Conservation (phyloP, 1,284 basidiomycete genomes). For the Ganoderma multipileum region DNA sequence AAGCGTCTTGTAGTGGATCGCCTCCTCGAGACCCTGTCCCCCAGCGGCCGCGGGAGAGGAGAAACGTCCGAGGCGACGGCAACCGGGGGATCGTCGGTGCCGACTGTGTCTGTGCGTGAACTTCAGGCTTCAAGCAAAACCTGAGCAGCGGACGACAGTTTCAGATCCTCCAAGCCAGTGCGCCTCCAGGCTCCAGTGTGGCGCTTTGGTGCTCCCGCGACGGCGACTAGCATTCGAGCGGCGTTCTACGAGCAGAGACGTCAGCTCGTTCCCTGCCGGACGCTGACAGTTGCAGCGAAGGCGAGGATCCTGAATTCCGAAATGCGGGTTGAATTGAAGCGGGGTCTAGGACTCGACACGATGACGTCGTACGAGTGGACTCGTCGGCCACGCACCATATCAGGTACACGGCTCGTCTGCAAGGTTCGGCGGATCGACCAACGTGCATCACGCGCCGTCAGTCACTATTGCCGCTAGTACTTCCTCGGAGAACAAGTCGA, state of each 20-base stretch:
- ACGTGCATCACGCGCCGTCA: neutral
- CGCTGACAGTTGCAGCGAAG: neutral
- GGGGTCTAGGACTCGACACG: neutral
- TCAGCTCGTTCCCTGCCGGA: neutral
- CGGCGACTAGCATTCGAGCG: neutral
- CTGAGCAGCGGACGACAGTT: neutral
- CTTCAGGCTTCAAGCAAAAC: neutral
- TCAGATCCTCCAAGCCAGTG: neutral
- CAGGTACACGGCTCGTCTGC: neutral
- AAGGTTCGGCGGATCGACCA: neutral
- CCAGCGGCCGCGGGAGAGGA: neutral
- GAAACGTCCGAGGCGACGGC: neutral
- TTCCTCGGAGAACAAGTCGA: neutral
- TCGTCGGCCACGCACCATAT: neutral
- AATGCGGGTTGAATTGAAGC: neutral
- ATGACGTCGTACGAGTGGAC: neutral
- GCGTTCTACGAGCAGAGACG: neutral
- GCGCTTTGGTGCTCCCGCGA: neutral
- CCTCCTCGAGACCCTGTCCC: neutral
- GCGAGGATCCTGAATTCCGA: slow-evolving; percentile 1
- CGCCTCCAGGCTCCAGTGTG: neutral
- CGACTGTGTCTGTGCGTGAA: neutral
- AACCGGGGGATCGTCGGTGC: slow-evolving; percentile 2
- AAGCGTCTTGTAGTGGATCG: neutral
- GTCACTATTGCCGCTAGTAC: neutral